A percentile compares a stretch with the other conserved stretches of the same genome.
Conservation (phyloP, 2,329 filamentous ascomycete species). For the Sarocladiaceae sp. region DNA sequence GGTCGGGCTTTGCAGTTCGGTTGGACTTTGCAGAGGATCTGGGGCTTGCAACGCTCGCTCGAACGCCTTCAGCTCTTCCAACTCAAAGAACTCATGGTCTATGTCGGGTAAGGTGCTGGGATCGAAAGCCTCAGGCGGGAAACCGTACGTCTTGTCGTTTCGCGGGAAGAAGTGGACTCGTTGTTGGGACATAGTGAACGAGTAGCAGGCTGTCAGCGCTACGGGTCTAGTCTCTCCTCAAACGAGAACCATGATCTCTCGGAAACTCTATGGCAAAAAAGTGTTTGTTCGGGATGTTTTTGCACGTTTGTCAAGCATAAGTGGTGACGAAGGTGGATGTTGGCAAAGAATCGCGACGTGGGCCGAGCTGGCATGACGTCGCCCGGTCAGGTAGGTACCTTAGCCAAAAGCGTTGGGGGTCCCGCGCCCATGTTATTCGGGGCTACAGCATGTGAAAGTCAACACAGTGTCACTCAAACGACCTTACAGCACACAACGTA, state of each 20-base stretch:
- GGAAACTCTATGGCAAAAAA: no score
- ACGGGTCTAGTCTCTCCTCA: no score
- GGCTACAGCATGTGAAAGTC: constrained; percentile 1
- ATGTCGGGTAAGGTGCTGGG: constrained; percentile 67
- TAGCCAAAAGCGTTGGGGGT: constrained; percentile 8
- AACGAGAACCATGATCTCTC: no score
- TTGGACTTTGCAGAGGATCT: constrained; percentile 67
- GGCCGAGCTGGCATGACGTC: constrained; percentile 6
- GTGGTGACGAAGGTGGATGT: not conserved
- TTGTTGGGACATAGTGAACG: constrained; percentile 10
- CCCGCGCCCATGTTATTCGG: not conserved
- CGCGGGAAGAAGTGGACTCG: constrained; percentile 19
- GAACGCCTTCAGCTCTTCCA: constrained; percentile 71
- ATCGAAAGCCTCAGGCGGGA: constrained; percentile 60
- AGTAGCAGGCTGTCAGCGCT: no score
- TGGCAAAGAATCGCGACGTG: not conserved
- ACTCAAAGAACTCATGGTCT: constrained; percentile 68
- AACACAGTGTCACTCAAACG: not conserved
- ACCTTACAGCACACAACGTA: not conserved
- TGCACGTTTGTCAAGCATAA: no score
- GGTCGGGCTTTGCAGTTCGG: constrained; percentile 58
- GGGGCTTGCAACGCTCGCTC: constrained; percentile 76
- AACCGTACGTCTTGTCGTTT: constrained; percentile 42
- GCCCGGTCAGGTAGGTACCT: no score
- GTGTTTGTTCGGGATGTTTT: no score